Evolutionary conservation across 129 eudicot genomes (phyloP).

Genomic region (Tagetes patula): DNA sequence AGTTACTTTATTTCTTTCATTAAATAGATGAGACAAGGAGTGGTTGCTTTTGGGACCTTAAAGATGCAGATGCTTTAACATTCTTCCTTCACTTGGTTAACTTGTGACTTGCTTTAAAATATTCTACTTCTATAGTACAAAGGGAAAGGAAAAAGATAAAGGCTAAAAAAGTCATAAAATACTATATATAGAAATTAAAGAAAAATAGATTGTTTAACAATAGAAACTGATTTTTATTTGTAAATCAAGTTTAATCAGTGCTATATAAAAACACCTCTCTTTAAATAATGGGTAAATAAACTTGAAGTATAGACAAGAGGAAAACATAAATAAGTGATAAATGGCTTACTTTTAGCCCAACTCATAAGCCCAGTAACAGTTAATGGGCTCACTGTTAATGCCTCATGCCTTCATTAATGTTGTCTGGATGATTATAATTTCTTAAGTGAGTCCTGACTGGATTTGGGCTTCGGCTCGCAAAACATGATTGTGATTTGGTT

Average conservation of each 20-base stretch:
- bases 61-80: slow-evolving; percentile 11
- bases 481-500: too few species aligned
- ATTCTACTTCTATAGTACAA: slow-evolving; percentile 4
- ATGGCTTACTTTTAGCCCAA: not conserved
- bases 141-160: not conserved
- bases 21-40: slow-evolving; percentile 8
- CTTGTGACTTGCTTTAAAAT: slow-evolving; percentile 2
- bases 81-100: slow-evolving; percentile 3
- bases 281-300: not conserved
- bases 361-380: not conserved
- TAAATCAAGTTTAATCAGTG: not conserved
- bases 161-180: not conserved
- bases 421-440: too few species aligned
- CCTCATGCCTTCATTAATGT: not conserved
- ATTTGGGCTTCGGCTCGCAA: too few species aligned
- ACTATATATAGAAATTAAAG: not conserved
- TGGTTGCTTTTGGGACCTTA: slow-evolving; percentile 16
- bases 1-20: not conserved
- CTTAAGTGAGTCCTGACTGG: too few species aligned
- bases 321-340: not conserved
- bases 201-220: not conserved
- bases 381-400: slow-evolving; percentile 2
- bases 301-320: not conserved
- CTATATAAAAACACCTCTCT: not conserved
- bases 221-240: not conserved